Conservation (phyloP, 306 rosid genomes). For the Cajanus cajan region DNA sequence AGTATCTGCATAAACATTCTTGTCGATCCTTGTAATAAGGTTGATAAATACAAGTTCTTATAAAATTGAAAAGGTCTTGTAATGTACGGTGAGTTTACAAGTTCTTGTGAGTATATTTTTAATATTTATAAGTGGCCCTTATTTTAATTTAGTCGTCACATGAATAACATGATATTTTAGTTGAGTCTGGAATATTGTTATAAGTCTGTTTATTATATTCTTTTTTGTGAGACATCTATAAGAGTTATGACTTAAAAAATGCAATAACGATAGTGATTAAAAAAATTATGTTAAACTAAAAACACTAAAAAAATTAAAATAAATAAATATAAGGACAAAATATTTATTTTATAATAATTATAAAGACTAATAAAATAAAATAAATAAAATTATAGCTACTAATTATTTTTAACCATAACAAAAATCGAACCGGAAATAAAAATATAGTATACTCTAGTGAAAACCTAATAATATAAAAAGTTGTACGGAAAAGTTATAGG, state of each 20-base stretch:
- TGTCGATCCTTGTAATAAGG: neutral
- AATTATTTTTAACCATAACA: too few species aligned
- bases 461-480: neutral
- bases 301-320: too few species aligned
- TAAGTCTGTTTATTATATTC: neutral
- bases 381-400: too few species aligned
- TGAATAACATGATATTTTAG: neutral
- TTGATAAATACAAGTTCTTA: neutral
- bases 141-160: neutral
- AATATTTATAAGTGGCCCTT: neutral
- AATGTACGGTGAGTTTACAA: neutral
- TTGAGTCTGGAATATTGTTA: neutral
- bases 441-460: too few species aligned
- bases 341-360: too few species aligned
- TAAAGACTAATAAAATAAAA: too few species aligned
- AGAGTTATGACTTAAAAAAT: neutral
- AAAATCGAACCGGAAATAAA: too few species aligned
- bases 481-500: neutral
- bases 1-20: neutral
- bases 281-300: too few species aligned
- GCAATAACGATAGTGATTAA: too few species aligned
- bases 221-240: neutral
- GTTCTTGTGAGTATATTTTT: neutral
- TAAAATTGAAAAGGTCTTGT: neutral
- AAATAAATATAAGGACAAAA: too few species aligned